Conservation (phyloP, 1,284 basidiomycete species). For the Sutorius eximius region DNA sequence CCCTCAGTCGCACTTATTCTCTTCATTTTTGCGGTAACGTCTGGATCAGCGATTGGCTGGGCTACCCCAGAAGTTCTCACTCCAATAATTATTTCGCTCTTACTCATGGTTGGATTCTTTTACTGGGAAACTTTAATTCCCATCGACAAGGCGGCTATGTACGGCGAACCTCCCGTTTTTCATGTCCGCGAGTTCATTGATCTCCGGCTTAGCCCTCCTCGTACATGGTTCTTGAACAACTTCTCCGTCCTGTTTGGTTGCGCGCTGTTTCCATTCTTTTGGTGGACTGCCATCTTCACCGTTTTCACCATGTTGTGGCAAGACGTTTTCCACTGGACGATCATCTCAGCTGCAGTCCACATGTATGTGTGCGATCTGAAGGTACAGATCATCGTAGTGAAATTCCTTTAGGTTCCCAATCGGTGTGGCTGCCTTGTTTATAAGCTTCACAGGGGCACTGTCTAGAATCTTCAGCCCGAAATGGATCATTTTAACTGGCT, state of each 20-base stretch:
- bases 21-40: conserved; percentile 42
- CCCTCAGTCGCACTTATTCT: conserved; percentile 32
- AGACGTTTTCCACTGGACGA: conserved; percentile 36
- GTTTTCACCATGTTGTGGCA: conserved; percentile 41
- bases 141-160: conserved; percentile 38
- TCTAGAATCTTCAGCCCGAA: conserved; percentile 42
- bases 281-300: conserved; percentile 36
- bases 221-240: conserved; percentile 41
- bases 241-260: conserved; percentile 40
- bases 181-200: neutral
- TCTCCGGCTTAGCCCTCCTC: conserved; percentile 36
- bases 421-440: conserved; percentile 39
- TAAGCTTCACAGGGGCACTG: conserved; percentile 42
- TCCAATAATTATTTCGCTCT: conserved; percentile 38
- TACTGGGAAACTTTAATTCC: conserved; percentile 40
- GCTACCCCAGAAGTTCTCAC: conserved; percentile 32
- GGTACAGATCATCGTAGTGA: conserved; percentile 2
- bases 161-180: neutral
- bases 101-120: conserved; percentile 39
- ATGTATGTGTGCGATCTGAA: conserved; percentile 25
- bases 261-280: conserved; percentile 41
- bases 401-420: conserved; percentile 41
- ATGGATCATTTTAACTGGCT: conserved; percentile 45
- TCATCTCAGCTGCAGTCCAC: conserved; percentile 36
- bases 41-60: conserved; percentile 42